Evolutionary conservation across 495 filamentous ascomycete species (phyloP).

Genomic region (Elaphomyces granulatus): DNA sequence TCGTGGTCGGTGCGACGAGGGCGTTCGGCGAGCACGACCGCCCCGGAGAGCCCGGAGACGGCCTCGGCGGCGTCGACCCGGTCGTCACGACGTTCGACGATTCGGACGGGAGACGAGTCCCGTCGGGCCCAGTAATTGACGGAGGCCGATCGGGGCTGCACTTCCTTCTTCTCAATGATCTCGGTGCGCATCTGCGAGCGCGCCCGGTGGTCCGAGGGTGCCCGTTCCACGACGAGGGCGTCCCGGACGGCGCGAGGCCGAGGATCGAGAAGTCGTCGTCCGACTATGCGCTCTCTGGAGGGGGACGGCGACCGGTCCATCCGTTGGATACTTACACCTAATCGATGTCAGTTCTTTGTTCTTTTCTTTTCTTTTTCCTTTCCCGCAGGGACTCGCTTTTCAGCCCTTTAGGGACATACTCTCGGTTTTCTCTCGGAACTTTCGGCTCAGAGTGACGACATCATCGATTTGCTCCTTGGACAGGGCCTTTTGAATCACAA

Average conservation of each 20-base stretch:
- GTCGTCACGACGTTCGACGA: slow-evolving; percentile 20
- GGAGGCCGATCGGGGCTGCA: slow-evolving; percentile 22
- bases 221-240: not conserved
- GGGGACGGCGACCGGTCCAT: slow-evolving; percentile 16
- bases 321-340: too few relatives aligned
- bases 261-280: slow-evolving; percentile 17
- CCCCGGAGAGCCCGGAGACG: slow-evolving; percentile 28
- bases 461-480: slow-evolving; percentile 85
- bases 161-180: not conserved
- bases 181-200: slow-evolving; percentile 2
- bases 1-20: slow-evolving; percentile 37
- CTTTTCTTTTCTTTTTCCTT: too few relatives aligned
- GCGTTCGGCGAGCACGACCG: slow-evolving; percentile 40
- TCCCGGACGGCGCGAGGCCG: slow-evolving; percentile 4
- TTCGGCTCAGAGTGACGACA: slow-evolving; percentile 64
- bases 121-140: slow-evolving; percentile 24
- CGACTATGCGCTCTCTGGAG: slow-evolving; percentile 14
- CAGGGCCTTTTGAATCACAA: slow-evolving; percentile 67
- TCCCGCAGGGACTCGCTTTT: too few relatives aligned
- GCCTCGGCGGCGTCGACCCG: slow-evolving; percentile 15
- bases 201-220: slow-evolving; percentile 3
- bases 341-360: too few relatives aligned
- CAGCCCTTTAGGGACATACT: too few relatives aligned
- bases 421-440: slow-evolving; percentile 31
- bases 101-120: slow-evolving; percentile 17